A percentile compares a stretch with the other conserved stretches of the same genome.
Evolutionary conservation across 2,329 filamentous ascomycete species (phyloP).

Genomic region (Cladosporium sp.): DNA sequence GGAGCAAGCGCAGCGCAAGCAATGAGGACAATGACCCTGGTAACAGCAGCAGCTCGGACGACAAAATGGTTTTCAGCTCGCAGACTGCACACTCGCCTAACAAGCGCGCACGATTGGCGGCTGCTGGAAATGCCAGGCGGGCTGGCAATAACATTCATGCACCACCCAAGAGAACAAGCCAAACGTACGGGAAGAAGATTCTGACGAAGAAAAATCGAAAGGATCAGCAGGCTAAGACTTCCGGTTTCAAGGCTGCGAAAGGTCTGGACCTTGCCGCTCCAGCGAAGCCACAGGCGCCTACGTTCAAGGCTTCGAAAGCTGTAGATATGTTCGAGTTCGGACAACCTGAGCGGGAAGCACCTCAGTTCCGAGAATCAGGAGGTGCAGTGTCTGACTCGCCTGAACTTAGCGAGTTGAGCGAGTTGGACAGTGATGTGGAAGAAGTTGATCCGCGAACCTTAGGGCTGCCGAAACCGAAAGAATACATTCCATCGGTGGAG

Average conservation of each 20-base stretch:
- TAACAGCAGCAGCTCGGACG: neutral
- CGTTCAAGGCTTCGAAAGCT: conserved; percentile 9
- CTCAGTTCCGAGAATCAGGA: neutral
- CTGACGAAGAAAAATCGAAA: conserved; percentile 10
- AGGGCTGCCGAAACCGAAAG: conserved; percentile 10
- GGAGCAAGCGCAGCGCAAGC: conserved; percentile 12
- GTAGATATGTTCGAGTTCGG: conserved; percentile 10
- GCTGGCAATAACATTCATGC: conserved; percentile 18
- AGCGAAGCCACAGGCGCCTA: neutral
- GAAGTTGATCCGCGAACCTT: conserved; percentile 2
- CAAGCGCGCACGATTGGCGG: neutral
- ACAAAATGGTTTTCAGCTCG: conserved; percentile 16
- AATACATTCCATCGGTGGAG: conserved; percentile 4
- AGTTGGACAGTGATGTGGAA: conserved; percentile 14
- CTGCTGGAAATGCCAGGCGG: conserved; percentile 14
- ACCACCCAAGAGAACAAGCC: neutral
- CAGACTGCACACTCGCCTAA: conserved; percentile 9
- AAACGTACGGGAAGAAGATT: conserved; percentile 1
- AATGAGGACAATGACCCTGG: neutral
- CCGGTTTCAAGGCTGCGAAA: conserved; percentile 4
- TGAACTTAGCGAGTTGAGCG: conserved; percentile 12
- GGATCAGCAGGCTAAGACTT: neutral
- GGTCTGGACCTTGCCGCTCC: neutral
- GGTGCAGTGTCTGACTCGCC: neutral
- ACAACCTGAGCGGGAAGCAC: neutral